Evolutionary conservation across 2,329 filamentous ascomycete genomes (phyloP), one percentile per base, ranked within the genome.

Genomic region (Pseudopyrenochaeta lycopersici): DNA sequence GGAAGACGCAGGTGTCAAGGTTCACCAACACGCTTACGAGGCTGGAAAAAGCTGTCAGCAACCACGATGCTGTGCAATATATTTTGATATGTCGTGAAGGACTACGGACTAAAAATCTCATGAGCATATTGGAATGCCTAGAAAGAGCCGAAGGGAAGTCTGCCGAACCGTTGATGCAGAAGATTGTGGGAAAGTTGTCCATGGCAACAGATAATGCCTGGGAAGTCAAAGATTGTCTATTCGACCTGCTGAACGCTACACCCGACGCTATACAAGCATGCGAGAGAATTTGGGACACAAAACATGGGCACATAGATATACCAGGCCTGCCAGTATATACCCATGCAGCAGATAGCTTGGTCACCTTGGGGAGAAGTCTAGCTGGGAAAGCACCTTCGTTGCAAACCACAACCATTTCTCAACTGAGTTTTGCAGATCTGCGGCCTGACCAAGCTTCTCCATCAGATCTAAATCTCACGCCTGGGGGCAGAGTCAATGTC

Each of bases 271-370:
- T 58, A 12, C 58, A 64, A 17, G 51, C 51, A 6, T 73, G 66
- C 35, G 39, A 62, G n/a, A 58, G 60, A 18, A 58, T 72, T n/a
- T 62, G 60, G 53, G 62, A 70, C 17, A 60, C 59, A 1, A 60
- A 56, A n/a, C 32, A 53, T 42, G 61, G 57, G 2, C 49, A 52
- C n/a, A 18, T 64, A 18, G 21, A 59, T 21, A 56, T 63, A 9
- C 58, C 62, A 18, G 56, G 49, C 4, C 39, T 61, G n/a, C 35
- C 41, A 10, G 11, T 14, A 14, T 12, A 14, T 15, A 30, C 29
- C 7, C 52, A 39, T n/a, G 18, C 29, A 14, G 29, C 18, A 33
- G 45, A 31, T 14, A 15, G 10, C 10, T 2, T 15, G 11, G 35
- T 9, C 15, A 20, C 35, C n/a, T 17, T 33, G 29, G 40, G 15